A percentile compares a stretch with the other conserved stretches of the same genome.
These are phyloP conservation scores for Apiotrichum mycotoxinovorans DNA, from an alignment of 1,284 basidiomycete genomes.

Conservation along the genomic window DNA sequence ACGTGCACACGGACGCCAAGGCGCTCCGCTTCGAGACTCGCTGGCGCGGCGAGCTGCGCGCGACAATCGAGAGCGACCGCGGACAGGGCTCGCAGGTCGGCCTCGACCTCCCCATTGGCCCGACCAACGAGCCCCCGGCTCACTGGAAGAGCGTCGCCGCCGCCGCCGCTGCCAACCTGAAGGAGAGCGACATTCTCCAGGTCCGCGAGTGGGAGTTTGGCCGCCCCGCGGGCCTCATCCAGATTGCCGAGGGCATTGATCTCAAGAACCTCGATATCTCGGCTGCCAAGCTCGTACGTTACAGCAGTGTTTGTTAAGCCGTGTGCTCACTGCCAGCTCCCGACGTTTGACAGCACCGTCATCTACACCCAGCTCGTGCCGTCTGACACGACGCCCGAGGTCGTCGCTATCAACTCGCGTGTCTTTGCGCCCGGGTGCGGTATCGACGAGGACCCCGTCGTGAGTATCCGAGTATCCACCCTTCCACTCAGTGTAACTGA, in stretches of 20 bases:
- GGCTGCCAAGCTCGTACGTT: conserved; percentile 22
- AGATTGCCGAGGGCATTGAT: conserved; percentile 22
- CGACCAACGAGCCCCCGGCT: not conserved
- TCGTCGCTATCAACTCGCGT: conserved; percentile 18
- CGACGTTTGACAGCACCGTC: conserved; percentile 5
- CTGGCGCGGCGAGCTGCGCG: conserved; percentile 31
- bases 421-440: conserved; percentile 33
- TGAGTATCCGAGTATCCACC: conserved; percentile 14
- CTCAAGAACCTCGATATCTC: conserved; percentile 13
- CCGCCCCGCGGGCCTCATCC: conserved; percentile 14
- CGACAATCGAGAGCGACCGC: conserved; percentile 15
- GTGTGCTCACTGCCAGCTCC: not conserved
- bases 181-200: conserved; percentile 11
- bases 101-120: conserved; percentile 69
- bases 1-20: conserved; percentile 17
- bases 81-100: conserved; percentile 46
- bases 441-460: conserved; percentile 42
- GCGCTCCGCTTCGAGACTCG: conserved; percentile 30
- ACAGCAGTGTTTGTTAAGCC: no score
- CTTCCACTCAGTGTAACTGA: not conserved
- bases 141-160: not conserved
- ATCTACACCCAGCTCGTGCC: conserved; percentile 31
- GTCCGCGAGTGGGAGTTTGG: conserved; percentile 20
- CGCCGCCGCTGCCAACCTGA: conserved; percentile 9
- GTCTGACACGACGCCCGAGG: not conserved